These are phyloP conservation scores for Nymphaea colorata DNA, from an alignment of 164 flowering plant species.

Conservation along the genomic window DNA sequence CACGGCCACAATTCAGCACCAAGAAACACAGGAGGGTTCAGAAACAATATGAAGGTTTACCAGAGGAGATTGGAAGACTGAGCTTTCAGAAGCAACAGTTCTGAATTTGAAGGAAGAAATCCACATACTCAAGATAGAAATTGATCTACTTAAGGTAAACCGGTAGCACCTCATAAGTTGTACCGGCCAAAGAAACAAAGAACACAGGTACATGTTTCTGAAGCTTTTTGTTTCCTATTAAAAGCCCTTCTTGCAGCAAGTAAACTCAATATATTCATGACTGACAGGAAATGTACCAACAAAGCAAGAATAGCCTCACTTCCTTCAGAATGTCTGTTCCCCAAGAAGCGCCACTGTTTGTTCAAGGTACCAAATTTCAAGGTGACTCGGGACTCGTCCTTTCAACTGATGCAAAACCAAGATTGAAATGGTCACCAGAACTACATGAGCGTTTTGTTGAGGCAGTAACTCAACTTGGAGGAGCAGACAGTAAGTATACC, in stretches of 20 bases:
- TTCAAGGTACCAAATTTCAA: constrained; percentile 47
- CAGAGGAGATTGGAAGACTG: constrained; percentile 1
- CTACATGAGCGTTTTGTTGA: constrained; percentile 84
- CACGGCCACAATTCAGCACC: constrained; percentile 17
- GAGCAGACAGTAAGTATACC: constrained; percentile 81
- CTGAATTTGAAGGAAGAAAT: background rate
- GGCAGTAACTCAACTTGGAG: constrained; percentile 89
- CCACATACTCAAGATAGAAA: background rate
- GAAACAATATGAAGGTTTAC: background rate
- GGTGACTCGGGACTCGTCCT: constrained; percentile 88
- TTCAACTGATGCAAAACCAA: constrained; percentile 96
- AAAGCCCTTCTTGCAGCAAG: constrained; percentile 3
- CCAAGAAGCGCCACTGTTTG: constrained; percentile 58
- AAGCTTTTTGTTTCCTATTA: too few species aligned
- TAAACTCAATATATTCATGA: background rate
- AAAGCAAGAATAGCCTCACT: constrained; percentile 40
- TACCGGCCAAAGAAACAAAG: background rate
- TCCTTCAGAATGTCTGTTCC: constrained; percentile 43
- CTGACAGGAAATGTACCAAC: constrained; percentile 49
- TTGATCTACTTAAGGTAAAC: constrained; percentile 1
- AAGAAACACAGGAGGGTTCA: constrained; percentile 8
- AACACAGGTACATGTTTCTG: constrained; percentile 5
- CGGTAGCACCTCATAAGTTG: background rate
- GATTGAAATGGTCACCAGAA: constrained; percentile 93
- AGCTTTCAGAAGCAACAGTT: background rate